Evolutionary conservation across 2,329 filamentous ascomycete species (phyloP).

Genomic region (Sporothrix mexicana): DNA sequence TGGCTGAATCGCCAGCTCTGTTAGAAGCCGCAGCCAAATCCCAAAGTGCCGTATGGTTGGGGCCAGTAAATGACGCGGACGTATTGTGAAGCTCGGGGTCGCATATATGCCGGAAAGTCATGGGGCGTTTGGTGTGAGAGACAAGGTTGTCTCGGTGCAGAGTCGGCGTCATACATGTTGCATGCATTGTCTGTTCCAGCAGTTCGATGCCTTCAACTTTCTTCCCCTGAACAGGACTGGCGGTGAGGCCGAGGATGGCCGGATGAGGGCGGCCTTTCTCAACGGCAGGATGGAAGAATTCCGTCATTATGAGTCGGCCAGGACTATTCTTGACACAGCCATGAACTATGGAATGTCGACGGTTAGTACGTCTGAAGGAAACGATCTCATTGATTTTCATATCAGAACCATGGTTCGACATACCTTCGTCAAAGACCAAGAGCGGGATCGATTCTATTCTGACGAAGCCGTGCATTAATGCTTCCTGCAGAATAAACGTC

Average conservation of each 20-base stretch:
- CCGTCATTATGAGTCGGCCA: slow-evolving; percentile 72
- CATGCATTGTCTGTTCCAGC: slow-evolving; percentile 73
- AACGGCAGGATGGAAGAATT: slow-evolving; percentile 67
- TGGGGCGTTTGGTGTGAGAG: slow-evolving; percentile 70
- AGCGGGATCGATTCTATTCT: slow-evolving; percentile 67
- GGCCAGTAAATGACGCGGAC: not conserved
- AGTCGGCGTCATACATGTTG: slow-evolving; percentile 71
- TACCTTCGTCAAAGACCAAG: slow-evolving; percentile 84
- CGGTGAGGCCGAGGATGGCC: slow-evolving; percentile 77
- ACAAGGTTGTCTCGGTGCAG: slow-evolving; percentile 72
- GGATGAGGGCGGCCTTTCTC: slow-evolving; percentile 55
- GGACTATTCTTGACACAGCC: slow-evolving; percentile 70
- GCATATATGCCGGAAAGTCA: slow-evolving; percentile 52
- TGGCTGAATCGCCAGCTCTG: not conserved
- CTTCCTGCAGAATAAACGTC: slow-evolving; percentile 56
- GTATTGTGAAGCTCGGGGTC: slow-evolving; percentile 43
- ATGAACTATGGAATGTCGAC: slow-evolving; percentile 62
- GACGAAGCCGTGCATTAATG: slow-evolving; percentile 76
- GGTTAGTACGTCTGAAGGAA: not conserved
- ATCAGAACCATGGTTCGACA: slow-evolving; percentile 33
- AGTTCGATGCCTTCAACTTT: slow-evolving; percentile 59
- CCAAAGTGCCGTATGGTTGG: slow-evolving; percentile 53
- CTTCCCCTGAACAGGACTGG: slow-evolving; percentile 73
- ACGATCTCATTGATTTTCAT: not conserved
- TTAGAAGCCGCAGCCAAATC: not conserved